Evolutionary conservation across 2,329 filamentous ascomycete genomes (phyloP), one percentile per base, ranked within the genome.

Genomic region (Aspergillus spinulosporus): DNA sequence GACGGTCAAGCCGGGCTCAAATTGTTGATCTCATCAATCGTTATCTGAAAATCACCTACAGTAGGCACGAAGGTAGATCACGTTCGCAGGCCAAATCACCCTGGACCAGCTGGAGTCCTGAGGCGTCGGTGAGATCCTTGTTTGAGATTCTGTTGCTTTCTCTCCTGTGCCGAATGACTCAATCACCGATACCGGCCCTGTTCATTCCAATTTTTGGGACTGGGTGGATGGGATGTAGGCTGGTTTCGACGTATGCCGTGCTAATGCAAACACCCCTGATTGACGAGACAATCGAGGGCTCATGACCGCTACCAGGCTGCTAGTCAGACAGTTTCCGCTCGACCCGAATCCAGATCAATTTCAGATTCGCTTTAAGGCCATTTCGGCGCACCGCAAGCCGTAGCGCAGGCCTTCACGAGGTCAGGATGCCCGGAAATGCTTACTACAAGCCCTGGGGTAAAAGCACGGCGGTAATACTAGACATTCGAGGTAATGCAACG

Each of bases 221-320:
- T 21, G 21, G 21, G 34, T 12, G 9, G 6, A 37, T 4, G 11
- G 34, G 34, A 37, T 12, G 8, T 12, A 12, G 31, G 34, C 6
- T 37, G n/a, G n/a, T 37, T 12, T 37, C 34, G 34, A 11, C 34
- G 34, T 37, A 37, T 7, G 14, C 39, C 21, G 34, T n/a, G 6
- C 43, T 45, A 29, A 26, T 15, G 43, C 34, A 37, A 12, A 12
- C 46, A 46, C 50, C 50, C 50, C 50, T 52, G 50, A 46, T 12
- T 21, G 42, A 31, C n/a, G 11, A 21, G 21, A 21, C 21, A 21
- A 21, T 21, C 21, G 7, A 8, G 7, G 31, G 9, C 31, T 34
- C 31, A 7, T 34, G 31, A 34, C 31, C 9, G 9, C 6, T 6
- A 14, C 21, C 14, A 43, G 9, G 21, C 39, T 8, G 14, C n/a